Evolutionary conservation across 345 rosid species (phyloP), one percentile per base, ranked within the genome.

Genomic region (Aurinia saxatilis): DNA sequence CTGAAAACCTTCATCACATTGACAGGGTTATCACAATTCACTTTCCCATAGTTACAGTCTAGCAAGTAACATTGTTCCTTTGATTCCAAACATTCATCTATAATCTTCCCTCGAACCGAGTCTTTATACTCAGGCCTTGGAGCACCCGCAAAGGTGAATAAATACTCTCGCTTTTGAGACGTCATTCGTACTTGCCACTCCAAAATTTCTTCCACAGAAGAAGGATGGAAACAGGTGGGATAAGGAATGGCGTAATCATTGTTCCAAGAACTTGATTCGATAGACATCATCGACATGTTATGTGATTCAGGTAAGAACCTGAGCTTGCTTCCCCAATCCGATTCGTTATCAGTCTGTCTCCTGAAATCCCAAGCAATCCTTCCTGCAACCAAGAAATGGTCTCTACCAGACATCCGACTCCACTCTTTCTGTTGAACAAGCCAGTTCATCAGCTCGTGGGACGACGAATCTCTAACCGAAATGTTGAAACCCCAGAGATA

Each of bases 351-450:
- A 0, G 80, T 61, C 52, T 82, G 78, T 68, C 91, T 73, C 57
- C 88, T 70, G 53, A 85, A 82, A 74, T 85, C 91, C 91, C 91
- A 85, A 46, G 91, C 66, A 15, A 85, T 85, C 75, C 91, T 77
- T 25, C 91, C 91, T 1, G 74, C 79, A 35, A 82, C 81, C 10
- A 85, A 65, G 77, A 85, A 85, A 77, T 85, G 85, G 37, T 85
- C 91, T 75, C 81, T 74, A 3, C 91, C 88, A 12, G 55, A 80
- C 84, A 85, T 57, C 21, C 53, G 75, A 50, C 34, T 56, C 91
- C 91, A 85, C 58, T 85, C 88, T 23, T 67, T 78, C 65, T 59
- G 77, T 7, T 58, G 36, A 30, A 73, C 58, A n/a, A 84, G 70
- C 85, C 82, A 80, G 49, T 66, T 54, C 53, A 80, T 47, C 2